Percentiles rank a stretch among this genome's conserved stretches.
phyloP scores from a whole-genome alignment of 371 early-diverging fungal species.

The Circinella minor region DNA sequence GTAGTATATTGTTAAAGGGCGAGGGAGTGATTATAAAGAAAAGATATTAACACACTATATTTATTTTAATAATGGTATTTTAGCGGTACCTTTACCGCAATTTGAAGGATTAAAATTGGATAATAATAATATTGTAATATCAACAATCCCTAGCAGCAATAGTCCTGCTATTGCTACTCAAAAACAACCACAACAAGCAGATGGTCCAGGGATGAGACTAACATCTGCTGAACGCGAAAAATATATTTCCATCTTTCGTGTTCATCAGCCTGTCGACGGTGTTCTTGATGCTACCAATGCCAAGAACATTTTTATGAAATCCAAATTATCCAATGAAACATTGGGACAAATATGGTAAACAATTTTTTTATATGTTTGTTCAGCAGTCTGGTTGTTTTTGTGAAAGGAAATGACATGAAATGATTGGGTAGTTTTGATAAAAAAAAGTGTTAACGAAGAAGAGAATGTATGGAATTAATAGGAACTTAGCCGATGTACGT shows the following conservation, averaged over 20 bases:
- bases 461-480: not conserved
- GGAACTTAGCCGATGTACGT: conserved; percentile 75
- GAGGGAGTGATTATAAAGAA: not conserved
- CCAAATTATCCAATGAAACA: conserved; percentile 45
- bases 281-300: conserved; percentile 43
- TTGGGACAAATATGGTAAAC: conserved; percentile 55
- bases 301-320: conserved; percentile 47
- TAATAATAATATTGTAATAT: not conserved
- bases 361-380: no score
- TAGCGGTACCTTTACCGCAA: conserved; percentile 57
- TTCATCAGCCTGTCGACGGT: conserved; percentile 47
- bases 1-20: not conserved
- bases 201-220: conserved; percentile 22
- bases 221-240: conserved; percentile 47
- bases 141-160: not conserved
- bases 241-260: conserved; percentile 44
- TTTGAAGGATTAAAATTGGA: conserved; percentile 54
- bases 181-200: conserved; percentile 10
- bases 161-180: not conserved
- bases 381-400: no score
- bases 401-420: no score
- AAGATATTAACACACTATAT: not conserved
- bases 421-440: no score
- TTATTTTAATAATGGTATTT: not conserved
- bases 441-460: no score